phyloP scores from a whole-genome alignment of 805 yeast species.

The Zygosaccharomyces kombuchaensis region DNA sequence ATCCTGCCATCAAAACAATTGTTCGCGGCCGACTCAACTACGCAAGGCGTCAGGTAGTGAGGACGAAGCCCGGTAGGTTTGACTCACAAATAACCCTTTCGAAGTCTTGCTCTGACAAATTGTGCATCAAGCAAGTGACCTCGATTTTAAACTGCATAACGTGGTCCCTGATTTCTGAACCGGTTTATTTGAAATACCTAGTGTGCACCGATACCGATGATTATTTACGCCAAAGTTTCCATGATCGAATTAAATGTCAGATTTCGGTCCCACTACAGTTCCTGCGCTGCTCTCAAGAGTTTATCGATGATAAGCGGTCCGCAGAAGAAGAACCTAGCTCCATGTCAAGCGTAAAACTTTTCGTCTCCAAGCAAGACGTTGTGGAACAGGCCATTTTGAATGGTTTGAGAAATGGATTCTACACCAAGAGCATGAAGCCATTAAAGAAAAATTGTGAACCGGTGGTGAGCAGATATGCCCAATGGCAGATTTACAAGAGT shows the following conservation, averaged over 20 bases:
- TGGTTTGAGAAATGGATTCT: constrained; percentile 60
- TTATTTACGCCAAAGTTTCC: constrained; percentile 17
- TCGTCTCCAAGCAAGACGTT: constrained; percentile 1
- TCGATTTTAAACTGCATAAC: constrained; percentile 51
- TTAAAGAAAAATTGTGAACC: constrained; percentile 41
- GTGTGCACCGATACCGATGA: constrained; percentile 39
- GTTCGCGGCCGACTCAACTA: constrained; percentile 65
- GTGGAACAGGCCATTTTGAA: constrained; percentile 41
- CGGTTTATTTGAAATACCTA: constrained; percentile 42
- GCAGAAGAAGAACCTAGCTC: constrained; percentile 20
- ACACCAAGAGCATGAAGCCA: constrained; percentile 39
- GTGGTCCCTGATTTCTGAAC: constrained; percentile 33
- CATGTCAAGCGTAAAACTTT: constrained; percentile 20
- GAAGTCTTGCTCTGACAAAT: constrained; percentile 87
- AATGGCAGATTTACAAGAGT: constrained; percentile 22
- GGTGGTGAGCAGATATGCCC: constrained; percentile 23
- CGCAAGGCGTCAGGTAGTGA: constrained; percentile 53
- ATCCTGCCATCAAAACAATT: constrained; percentile 25
- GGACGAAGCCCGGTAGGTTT: constrained; percentile 89
- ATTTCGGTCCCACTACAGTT: constrained; percentile 8
- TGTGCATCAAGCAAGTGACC: constrained; percentile 56
- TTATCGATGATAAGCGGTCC: constrained; percentile 19
- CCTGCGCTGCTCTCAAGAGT: constrained; percentile 11
- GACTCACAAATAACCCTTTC: constrained; percentile 72
- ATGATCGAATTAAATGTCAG: constrained; percentile 2